Evolutionary conservation across 352 stramenopile species (phyloP), one percentile per base, ranked within the genome.

Genomic region (Phytopythium delawarense): DNA sequence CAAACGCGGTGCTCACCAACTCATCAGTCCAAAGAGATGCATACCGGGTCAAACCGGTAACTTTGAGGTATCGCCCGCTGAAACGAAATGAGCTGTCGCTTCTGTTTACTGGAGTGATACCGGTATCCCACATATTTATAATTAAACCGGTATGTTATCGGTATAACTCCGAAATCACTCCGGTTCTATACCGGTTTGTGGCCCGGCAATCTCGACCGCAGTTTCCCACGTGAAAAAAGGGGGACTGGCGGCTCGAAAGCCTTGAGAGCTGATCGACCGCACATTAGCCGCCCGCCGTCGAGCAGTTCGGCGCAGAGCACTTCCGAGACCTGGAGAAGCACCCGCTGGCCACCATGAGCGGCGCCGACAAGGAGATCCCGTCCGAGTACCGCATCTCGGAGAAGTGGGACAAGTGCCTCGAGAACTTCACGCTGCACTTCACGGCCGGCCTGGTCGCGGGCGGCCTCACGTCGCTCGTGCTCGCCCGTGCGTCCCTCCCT

Each of bases 321-420:
- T 11, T 9, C 30, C 2, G 4, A 46, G 34, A 11, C n/a, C 37
- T 42, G 11, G 37, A 42, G 7, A 42, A 42, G 11, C 37, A 11
- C 37, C 18, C 13, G 39, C 39, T 7, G 40, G 65, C 37, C 57
- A 72, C 4, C 34, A 86, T 82, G 75, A 79, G 64, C 62, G 72
- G 84, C 61, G 35, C 39, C 52, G 72, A 74, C 62, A 81, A 84
- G 55, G 68, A 71, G 59, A 92, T 90, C 71, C 86, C 86, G 69
- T 95, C 86, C 52, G 86, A 95, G 78, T 95, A 91, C 81, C 79
- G 81, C 67, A 93, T 95, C 76, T 95, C 86, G 30, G 86, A 95
- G 75, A 95, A 95, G 69, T 95, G 86, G 86, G 86, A 95, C 79
- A 93, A 93, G 73, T 95, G 86, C 59, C 73, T 95, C 42, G 86